Conservation (phyloP, 345 rosid species). For the Eucalyptus cloeziana region DNA sequence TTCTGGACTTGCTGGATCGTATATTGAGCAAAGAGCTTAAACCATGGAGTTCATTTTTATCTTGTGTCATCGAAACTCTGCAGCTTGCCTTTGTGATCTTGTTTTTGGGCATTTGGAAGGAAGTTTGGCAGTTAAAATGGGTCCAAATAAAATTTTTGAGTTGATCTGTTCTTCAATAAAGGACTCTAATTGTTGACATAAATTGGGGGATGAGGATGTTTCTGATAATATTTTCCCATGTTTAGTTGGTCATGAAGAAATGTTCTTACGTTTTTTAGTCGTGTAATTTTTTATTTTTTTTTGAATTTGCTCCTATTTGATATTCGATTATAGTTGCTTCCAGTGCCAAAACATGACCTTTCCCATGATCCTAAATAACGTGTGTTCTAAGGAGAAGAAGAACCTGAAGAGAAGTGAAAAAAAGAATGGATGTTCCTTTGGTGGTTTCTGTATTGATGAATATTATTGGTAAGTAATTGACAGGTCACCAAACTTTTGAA, state of each 20-base stretch:
- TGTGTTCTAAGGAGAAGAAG: background rate
- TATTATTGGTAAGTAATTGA: background rate
- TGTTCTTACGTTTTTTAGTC: background rate
- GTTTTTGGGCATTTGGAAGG: background rate
- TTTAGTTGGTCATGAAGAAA: background rate
- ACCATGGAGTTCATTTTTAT: slow-evolving; percentile 6
- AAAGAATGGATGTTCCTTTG: background rate
- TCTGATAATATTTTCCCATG: background rate
- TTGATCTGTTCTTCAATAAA: background rate
- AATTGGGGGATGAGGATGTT: background rate
- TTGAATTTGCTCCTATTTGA: background rate
- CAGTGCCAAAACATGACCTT: background rate
- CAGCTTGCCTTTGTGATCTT: background rate
- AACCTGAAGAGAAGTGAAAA: background rate
- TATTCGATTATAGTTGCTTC: background rate
- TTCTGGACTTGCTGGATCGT: slow-evolving; percentile 88
- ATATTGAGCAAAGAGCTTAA: slow-evolving; percentile 69
- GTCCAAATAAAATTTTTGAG: background rate
- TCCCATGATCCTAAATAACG: background rate
- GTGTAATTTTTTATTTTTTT: background rate
- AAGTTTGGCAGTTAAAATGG: background rate
- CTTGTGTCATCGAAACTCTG: background rate
- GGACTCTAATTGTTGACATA: background rate
- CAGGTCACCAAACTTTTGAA: background rate
- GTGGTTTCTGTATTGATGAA: background rate